Conservation (phyloP, 495 filamentous ascomycete genomes). For the Aspergillus haitiensis region DNA sequence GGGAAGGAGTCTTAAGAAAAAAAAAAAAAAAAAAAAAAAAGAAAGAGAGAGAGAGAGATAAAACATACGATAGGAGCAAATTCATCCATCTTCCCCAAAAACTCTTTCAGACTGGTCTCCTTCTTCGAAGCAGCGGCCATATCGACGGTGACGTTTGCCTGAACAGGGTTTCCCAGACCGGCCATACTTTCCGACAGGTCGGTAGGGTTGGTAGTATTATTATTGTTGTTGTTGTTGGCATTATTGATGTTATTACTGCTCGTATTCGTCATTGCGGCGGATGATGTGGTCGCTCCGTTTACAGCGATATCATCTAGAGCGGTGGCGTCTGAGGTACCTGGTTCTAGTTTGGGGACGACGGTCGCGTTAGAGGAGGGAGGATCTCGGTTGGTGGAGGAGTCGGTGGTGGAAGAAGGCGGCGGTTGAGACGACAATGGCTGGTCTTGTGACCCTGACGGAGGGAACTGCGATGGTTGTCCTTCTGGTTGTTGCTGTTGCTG, state of each 20-base stretch:
- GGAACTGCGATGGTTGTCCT: conserved; percentile 21
- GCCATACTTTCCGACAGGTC: conserved; percentile 15
- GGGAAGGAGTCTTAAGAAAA: background rate
- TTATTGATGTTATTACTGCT: conserved; percentile 18
- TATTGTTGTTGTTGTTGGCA: conserved; percentile 18
- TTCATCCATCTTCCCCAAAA: conserved; percentile 94
- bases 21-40: background rate
- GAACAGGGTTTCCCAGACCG: conserved; percentile 25
- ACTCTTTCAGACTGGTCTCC: conserved; percentile 86
- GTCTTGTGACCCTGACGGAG: conserved; percentile 16
- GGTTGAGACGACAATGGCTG: conserved; percentile 14
- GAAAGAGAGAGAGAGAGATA: background rate
- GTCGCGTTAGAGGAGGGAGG: conserved; percentile 25
- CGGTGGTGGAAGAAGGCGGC: conserved; percentile 22
- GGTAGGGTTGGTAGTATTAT: conserved; percentile 5
- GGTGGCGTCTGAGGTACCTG: conserved; percentile 21
- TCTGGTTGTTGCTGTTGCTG: background rate
- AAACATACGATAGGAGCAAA: conserved; percentile 89
- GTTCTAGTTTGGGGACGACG: conserved; percentile 37
- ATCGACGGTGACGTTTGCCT: conserved; percentile 26
- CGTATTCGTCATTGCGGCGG: conserved; percentile 17
- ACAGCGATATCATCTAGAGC: conserved; percentile 48
- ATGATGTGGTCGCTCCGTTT: conserved; percentile 25
- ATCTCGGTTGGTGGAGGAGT: conserved; percentile 5
- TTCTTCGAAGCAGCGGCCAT: conserved; percentile 70